Evolutionary conservation across 306 rosid species (phyloP), one percentile per base, ranked within the genome.

Genomic region (Vachellia pachyceras): DNA sequence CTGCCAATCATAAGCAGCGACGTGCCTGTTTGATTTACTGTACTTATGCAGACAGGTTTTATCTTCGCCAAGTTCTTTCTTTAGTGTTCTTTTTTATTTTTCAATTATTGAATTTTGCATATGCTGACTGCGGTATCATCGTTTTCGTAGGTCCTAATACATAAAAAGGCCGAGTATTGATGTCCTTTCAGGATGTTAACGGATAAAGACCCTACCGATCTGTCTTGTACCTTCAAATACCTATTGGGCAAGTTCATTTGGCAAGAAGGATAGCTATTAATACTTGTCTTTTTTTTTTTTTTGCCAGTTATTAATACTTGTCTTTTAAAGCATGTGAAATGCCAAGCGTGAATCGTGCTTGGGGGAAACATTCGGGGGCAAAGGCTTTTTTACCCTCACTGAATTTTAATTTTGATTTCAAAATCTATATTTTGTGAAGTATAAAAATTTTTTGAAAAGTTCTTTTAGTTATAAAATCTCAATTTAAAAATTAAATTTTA

Each of bases 171-270:
- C 61, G 12, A 41, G 17, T 3, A n/a, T 49, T 66, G 63, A 76
- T 68, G 54, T 50, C 22, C 75, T 58, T 60, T 52, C 36, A 57
- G 47, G 7, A 92, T 88, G 95, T 85, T 91, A 12, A 79, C 70
- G 47, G 88, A 79, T 79, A 68, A 40, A 39, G 90, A 88, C 23
- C 55, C 85, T 7, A 72, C 90, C 75, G 84, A 87, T 88, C 85
- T 95, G 44, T 90, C 99, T 57, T 96, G 89, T 79, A 93, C 98
- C 76, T 93, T 95, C 86, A 91, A 87, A 87, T 95, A 95, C 87
- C 84, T 91, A 47, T 67, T 95, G n/a, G 99, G 99, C 93, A 10
- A 5, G 73, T n/a, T 40, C 72, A 42, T 29, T 49, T 23, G 20
- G 5, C 45, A 13, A 14, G 69, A 15, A 64, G 15, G 7, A 64